Base-by-base conservation (phyloP, 352 stramenopile genomes). In the Globisporangium nagaii region DNA sequence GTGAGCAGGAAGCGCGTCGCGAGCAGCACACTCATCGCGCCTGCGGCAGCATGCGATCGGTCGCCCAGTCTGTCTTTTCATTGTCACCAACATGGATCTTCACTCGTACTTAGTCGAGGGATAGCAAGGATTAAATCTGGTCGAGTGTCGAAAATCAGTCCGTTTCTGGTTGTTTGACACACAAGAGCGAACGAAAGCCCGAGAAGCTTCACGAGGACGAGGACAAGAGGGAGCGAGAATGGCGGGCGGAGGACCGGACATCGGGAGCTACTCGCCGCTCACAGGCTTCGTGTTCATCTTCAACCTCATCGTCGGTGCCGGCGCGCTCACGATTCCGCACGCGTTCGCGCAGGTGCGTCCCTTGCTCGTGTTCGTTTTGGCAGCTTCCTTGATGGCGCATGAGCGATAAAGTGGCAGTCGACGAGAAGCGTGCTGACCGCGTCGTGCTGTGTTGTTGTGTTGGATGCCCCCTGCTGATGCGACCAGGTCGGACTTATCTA, bases 261-360 rank as follows among this genome's bases (percentile, higher is more conserved):
- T 76, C 46, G 78, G 80, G 15, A 88, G 75, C 68, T 94, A 94
- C 68, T 91, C 84, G 62, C 82, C 83, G 58, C 65, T 86, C 45
- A 95, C 85, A 60, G 85, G 83, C 68, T 95, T 95, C 58, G 72
- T 95, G n/a, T 95, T 95, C 71, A 87, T 95, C 66, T 93, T 95
- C 68, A 95, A 95, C 68, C 83, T 93, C 59, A 93, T 95, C 56
- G 85, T 95, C 27, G 85, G 83, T 45, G 84, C 85, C 28, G 85
- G 85, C 32, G 85, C 83, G 53, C 80, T 95, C 50, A 95, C 83
- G 15, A 95, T 95, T 49, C 84, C 84, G 27, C 84, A 88, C 55
- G 78, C 84, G 19, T 95, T 95, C 62, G 82, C 75, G 49, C 84
- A 95, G 64, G 77, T 90, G 59, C 56, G 31, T 17, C 22, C n/a